Percentiles rank a stretch among this genome's conserved stretches.
Conservation (phyloP, 2,329 filamentous ascomycete species). For the Stemphylium lycopersici region DNA sequence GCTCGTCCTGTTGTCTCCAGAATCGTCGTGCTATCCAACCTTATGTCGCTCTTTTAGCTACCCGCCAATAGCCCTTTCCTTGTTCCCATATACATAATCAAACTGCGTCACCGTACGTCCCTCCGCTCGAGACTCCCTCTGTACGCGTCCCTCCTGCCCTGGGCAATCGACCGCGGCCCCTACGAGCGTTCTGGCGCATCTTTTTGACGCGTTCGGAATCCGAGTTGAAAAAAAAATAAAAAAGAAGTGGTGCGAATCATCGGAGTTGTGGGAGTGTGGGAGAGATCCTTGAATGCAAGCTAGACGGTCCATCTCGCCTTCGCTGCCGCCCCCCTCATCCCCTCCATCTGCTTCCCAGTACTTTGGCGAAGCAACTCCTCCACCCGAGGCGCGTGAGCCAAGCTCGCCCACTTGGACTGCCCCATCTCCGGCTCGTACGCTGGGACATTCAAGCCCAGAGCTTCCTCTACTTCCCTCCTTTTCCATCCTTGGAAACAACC, state of each 20-base stretch:
- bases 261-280: constrained; percentile 17
- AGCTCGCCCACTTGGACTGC: constrained; percentile 47
- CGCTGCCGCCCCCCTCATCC: constrained; percentile 43
- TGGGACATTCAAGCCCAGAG: constrained; percentile 51
- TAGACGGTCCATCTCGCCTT: constrained; percentile 44
- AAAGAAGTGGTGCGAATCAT: constrained; percentile 25
- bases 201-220: constrained; percentile 27
- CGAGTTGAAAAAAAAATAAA: constrained; percentile 25
- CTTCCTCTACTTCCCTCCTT: constrained; percentile 47
- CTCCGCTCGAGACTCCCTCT: constrained; percentile 22
- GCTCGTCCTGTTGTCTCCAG: constrained; percentile 36
- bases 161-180: constrained; percentile 13
- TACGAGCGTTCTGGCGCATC: constrained; percentile 10
- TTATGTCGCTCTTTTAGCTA: constrained; percentile 50
- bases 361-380: constrained; percentile 30
- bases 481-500: constrained; percentile 38
- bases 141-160: constrained; percentile 16
- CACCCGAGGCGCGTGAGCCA: constrained; percentile 29
- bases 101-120: constrained; percentile 30
- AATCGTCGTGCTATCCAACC: constrained; percentile 38
- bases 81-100: constrained; percentile 42
- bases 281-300: constrained; percentile 49
- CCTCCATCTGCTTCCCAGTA: constrained; percentile 40
- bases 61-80: constrained; percentile 38
- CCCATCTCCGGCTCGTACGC: constrained; percentile 49